A percentile compares a stretch with the other conserved stretches of the same genome.
These are phyloP conservation scores for Aegilops sharonensis DNA, from an alignment of 176 grass and related monocot genomes.

Conservation along the genomic window DNA sequence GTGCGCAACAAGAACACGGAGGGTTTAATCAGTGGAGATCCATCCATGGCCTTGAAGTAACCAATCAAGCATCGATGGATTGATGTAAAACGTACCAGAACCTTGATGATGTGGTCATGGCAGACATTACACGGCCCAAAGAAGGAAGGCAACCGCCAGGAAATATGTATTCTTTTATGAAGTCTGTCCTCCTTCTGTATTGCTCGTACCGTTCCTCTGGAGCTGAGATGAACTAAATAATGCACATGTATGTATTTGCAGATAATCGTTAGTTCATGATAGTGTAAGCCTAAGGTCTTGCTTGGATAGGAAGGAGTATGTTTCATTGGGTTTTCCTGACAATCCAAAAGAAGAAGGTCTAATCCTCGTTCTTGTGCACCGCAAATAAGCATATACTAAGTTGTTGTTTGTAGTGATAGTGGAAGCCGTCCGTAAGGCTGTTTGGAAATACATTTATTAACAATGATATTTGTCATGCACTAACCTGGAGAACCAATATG, in stretches of 20 bases:
- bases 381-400: not conserved
- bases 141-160: conserved; percentile 5
- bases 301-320: not conserved
- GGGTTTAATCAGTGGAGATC: not conserved
- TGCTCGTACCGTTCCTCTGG: not conserved
- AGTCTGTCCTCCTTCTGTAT: not conserved
- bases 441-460: not conserved
- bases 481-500: not conserved
- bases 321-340: not conserved
- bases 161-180: conserved; percentile 12
- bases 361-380: not conserved
- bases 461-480: not conserved
- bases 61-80: not conserved
- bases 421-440: not conserved
- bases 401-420: not conserved
- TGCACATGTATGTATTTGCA: not conserved
- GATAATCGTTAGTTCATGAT: conserved; percentile 6
- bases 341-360: not conserved
- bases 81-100: not conserved
- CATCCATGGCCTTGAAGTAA: not conserved
- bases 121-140: not conserved
- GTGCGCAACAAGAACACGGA: not conserved
- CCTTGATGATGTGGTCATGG: not conserved
- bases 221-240: not conserved
- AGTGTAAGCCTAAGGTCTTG: not conserved